Evolutionary conservation across 2,329 filamentous ascomycete species (phyloP), one percentile per base, ranked within the genome.

Genomic region (Trichoderma breve): DNA sequence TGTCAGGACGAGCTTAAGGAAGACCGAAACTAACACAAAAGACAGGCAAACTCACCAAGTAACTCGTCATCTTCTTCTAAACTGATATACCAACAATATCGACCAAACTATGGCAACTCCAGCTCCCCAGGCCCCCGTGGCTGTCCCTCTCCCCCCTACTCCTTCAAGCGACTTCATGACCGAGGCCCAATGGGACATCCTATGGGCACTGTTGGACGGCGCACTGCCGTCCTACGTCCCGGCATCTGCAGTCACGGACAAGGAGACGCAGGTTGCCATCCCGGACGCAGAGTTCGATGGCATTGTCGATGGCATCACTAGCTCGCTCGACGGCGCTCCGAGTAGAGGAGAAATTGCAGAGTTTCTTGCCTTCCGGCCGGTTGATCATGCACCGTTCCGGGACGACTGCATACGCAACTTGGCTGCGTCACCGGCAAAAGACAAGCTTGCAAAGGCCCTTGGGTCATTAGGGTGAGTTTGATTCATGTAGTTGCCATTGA

Each of bases 201-300:
- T 90, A 55, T 82, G 86, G 74, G 82, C 88, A 3, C 79, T 90
- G 7, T 79, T 90, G 53, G 88, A 90, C 74, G 87, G 86, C n/a
- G 80, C 88, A 21, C 80, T 93, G 36, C 90, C 91, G 3, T 86
- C 89, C 24, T 84, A 93, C 73, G 84, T 83, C 24, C 78, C 83
- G 15, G 80, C 83, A 15, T 80, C 83, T 21, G 75, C 79, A 24
- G 75, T 80, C 24, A 77, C 77, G 14, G 83, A 87, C 75, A 76
- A 77, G 26, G 76, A 78, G 4, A 79, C 75, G 39, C 83, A 87
- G 72, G 79, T 89, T 18, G 78, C 79, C 18, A 80, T 90, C 14
- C 78, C 86, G 0, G 83, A 87, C 67, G 80, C 80, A n/a, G 83
- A 87, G 62, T 88, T 89, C 74, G 81, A 86, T 3, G 77, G 80